Conservation (phyloP, 352 stramenopile genomes). For the Phytophthora aleatoria region DNA sequence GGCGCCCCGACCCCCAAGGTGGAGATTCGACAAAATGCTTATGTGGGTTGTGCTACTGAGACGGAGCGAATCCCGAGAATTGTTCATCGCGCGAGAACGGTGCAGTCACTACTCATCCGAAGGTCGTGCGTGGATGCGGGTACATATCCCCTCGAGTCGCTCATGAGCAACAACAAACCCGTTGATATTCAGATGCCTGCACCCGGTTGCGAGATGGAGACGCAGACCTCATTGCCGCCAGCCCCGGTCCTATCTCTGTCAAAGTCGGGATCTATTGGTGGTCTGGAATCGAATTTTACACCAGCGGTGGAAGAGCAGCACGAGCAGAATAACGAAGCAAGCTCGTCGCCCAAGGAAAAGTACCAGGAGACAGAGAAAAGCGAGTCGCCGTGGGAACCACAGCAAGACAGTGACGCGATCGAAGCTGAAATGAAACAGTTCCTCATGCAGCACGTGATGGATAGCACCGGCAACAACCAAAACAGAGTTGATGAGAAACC, state of each 20-base stretch:
- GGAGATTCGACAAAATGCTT: constrained; percentile 1
- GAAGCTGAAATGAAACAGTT: constrained; percentile 66
- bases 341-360: constrained; percentile 10
- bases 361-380: background rate
- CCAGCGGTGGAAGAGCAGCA: background rate
- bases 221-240: constrained; percentile 50
- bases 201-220: constrained; percentile 49
- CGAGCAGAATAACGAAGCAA: constrained; percentile 16
- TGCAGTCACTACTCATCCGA: constrained; percentile 35
- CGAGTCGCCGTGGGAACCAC: constrained; percentile 17
- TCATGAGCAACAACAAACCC: constrained; percentile 34
- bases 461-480: constrained; percentile 19
- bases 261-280: constrained; percentile 18
- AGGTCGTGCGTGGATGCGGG: constrained; percentile 48
- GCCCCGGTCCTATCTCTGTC: constrained; percentile 31
- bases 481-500: constrained; percentile 22
- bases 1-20: constrained; percentile 9
- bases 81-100: constrained; percentile 26
- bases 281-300: background rate
- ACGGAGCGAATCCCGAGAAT: constrained; percentile 19
- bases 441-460: constrained; percentile 41
- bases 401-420: constrained; percentile 41
- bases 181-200: background rate
- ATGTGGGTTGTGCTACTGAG: constrained; percentile 11
- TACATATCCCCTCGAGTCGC: constrained; percentile 61